phyloP scores from a whole-genome alignment of 2,329 filamentous ascomycete genomes.

The Alternaria angustiovoidea region DNA sequence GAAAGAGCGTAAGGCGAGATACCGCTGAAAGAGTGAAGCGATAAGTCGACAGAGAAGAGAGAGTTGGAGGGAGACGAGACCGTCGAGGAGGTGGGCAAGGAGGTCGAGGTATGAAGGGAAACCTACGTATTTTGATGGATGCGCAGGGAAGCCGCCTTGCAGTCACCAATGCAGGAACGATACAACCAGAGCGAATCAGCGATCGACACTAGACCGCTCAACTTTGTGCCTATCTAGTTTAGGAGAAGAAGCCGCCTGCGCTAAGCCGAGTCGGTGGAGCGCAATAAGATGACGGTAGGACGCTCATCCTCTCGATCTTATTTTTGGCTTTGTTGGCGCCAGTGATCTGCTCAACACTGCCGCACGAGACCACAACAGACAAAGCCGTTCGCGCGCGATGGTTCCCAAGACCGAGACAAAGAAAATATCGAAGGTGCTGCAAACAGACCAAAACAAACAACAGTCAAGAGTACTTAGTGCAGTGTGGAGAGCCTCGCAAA shows the following conservation, averaged over 20 bases:
- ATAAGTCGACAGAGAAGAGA: conserved; percentile 52
- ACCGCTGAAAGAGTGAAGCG: conserved; percentile 72
- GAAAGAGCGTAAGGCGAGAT: conserved; percentile 56
- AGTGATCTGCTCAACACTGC: conserved; percentile 1
- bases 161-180: conserved; percentile 29
- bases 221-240: conserved; percentile 6
- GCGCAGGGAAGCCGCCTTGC: conserved; percentile 28
- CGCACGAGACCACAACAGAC: conserved; percentile 1
- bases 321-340: conserved; percentile 14
- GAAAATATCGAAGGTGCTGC: not conserved
- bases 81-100: conserved; percentile 47
- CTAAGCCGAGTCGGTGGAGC: conserved; percentile 23
- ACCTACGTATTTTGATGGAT: conserved; percentile 26
- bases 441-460: conserved; percentile 4
- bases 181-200: conserved; percentile 14
- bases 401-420: conserved; percentile 7
- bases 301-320: conserved; percentile 21
- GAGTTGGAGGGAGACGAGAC: conserved; percentile 30
- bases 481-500: conserved; percentile 2
- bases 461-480: conserved; percentile 1
- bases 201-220: conserved; percentile 3
- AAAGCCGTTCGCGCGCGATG: not conserved
- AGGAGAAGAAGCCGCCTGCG: conserved; percentile 17
- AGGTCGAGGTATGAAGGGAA: conserved; percentile 26
- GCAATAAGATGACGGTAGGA: conserved; percentile 19